These are phyloP conservation scores for Podila verticillata DNA, from an alignment of 192 early-diverging fungal genomes.

Conservation along the genomic window DNA sequence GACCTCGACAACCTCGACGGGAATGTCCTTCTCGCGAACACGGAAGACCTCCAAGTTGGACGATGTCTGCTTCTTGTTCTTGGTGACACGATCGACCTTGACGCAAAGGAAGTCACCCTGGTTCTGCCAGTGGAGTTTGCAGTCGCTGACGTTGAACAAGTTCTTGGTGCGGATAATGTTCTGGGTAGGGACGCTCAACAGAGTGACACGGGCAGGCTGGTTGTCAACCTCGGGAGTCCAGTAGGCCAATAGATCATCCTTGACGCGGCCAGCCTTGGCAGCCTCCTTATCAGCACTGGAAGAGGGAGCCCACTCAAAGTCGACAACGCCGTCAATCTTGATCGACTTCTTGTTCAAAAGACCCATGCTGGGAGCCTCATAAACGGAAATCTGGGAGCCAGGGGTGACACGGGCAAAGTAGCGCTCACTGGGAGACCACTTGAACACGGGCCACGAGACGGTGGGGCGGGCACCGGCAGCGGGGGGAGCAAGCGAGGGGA, in stretches of 20 bases:
- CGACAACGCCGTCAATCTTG: conserved; percentile 81
- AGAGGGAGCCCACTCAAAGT: conserved; percentile 82
- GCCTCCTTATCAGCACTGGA: conserved; percentile 45
- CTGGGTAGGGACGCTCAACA: conserved; percentile 84
- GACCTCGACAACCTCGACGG: conserved; percentile 96
- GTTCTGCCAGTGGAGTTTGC: conserved; percentile 92
- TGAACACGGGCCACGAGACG: conserved; percentile 93
- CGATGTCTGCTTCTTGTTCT: conserved; percentile 90
- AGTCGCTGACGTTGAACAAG: conserved; percentile 92
- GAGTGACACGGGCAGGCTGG: conserved; percentile 96
- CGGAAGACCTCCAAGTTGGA: conserved; percentile 97
- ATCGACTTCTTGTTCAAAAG: conserved; percentile 94
- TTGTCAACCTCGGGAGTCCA: conserved; percentile 97
- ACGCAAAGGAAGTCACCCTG: conserved; percentile 92
- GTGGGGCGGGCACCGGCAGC: conserved; percentile 61
- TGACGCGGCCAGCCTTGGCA: conserved; percentile 50
- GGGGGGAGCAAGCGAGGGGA: conserved; percentile 61
- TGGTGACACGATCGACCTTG: conserved; percentile 88
- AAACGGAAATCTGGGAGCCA: conserved; percentile 81
- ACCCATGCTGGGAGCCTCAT: conserved; percentile 95
- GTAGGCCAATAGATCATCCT: conserved; percentile 84
- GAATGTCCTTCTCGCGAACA: conserved; percentile 89
- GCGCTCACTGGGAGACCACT: conserved; percentile 94
- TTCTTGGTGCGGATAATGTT: conserved; percentile 96
- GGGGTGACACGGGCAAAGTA: conserved; percentile 92